Conservation (phyloP, 306 rosid genomes). For the Inga oerstediana region DNA sequence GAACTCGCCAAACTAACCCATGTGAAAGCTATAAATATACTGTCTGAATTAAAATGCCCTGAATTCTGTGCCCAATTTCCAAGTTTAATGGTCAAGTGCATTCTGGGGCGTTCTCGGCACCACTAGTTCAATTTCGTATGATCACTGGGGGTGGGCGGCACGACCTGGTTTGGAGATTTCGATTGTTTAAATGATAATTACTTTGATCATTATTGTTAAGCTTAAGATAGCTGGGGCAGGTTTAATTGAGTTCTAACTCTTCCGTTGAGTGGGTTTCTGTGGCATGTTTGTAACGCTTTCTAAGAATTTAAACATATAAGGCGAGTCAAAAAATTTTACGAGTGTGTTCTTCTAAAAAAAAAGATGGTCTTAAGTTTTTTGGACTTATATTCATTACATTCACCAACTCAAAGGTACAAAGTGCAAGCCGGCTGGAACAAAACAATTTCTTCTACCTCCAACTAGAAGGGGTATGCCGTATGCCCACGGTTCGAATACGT, state of each 20-base stretch:
- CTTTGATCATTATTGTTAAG: too few species aligned
- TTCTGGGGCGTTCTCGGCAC: background rate
- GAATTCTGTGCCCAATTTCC: constrained; percentile 16
- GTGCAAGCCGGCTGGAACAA: background rate
- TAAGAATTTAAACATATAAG: too few species aligned
- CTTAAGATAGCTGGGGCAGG: background rate
- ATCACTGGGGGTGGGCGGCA: background rate
- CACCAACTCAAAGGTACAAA: too few species aligned
- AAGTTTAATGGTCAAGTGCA: constrained; percentile 15
- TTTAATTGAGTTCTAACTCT: background rate
- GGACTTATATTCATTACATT: too few species aligned
- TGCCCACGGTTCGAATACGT: too few species aligned
- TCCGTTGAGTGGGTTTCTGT: background rate
- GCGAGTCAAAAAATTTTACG: too few species aligned
- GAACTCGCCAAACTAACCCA: constrained; percentile 33
- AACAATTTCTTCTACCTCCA: too few species aligned
- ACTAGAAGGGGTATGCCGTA: too few species aligned
- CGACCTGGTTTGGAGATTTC: background rate
- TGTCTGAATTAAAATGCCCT: constrained; percentile 35
- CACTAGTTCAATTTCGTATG: background rate
- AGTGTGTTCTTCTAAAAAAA: too few species aligned
- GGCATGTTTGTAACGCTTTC: too few species aligned
- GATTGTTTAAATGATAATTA: background rate
- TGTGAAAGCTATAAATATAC: constrained; percentile 14
- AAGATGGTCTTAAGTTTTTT: too few species aligned